Percentiles rank a stretch among this genome's conserved stretches.
Evolutionary conservation across 768 basidiomycete genomes (phyloP).

Genomic region (Mycena haematopus): DNA sequence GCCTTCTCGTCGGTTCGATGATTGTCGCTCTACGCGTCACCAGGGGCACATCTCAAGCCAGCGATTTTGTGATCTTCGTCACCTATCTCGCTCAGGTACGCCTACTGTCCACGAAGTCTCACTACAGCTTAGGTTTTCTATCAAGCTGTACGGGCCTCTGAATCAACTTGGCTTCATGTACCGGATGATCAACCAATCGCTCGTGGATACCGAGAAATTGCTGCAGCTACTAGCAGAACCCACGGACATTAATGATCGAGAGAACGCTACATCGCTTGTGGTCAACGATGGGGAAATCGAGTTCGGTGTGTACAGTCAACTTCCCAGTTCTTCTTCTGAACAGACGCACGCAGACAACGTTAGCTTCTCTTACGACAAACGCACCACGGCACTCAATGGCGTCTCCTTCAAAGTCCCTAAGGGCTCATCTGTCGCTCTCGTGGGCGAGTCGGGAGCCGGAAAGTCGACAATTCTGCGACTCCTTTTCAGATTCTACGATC

Average conservation of each 20-base stretch:
- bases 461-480: constrained; percentile 88
- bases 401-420: constrained; percentile 90
- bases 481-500: constrained; percentile 92
- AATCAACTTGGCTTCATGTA: constrained; percentile 83
- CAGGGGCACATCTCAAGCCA: constrained; percentile 53
- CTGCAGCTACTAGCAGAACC: constrained; percentile 82
- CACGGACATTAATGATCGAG: constrained; percentile 83
- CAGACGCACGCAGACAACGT: constrained; percentile 68
- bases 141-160: constrained; percentile 73
- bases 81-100: constrained; percentile 80
- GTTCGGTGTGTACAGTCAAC: constrained; percentile 63
- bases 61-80: constrained; percentile 81
- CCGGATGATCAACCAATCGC: constrained; percentile 73
- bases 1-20: constrained; percentile 81
- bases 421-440: constrained; percentile 87
- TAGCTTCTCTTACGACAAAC: constrained; percentile 82
- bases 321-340: neutral
- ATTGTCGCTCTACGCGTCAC: constrained; percentile 79
- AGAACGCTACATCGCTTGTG: constrained; percentile 74
- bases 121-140: neutral
- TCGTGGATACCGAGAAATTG: constrained; percentile 86
- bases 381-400: constrained; percentile 70
- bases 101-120: neutral
- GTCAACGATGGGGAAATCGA: constrained; percentile 82
- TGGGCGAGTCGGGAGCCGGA: constrained; percentile 82